Base-by-base conservation (phyloP, 352 stramenopile species). In the Globisporangium recalcitrans region DNA sequence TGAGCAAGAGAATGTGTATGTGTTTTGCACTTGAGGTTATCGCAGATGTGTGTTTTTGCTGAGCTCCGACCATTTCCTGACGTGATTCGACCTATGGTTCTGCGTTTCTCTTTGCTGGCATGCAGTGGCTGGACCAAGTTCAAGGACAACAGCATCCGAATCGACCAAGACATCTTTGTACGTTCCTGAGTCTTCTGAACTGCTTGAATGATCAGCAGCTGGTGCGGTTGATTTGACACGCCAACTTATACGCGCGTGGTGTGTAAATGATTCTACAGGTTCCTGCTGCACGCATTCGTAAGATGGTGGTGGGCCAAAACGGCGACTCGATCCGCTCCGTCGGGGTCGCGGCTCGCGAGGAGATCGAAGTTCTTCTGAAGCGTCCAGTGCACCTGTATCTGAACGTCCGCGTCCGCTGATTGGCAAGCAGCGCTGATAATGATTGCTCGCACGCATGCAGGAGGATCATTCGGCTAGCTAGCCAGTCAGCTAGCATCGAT, bases 131-230 rank as follows among this genome's bases (percentile, higher is more conserved):
- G 86, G 86, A 95, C 86, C 46, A 83, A 81, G 57, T 93, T 95
- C 63, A 89, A 76, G 59, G 86, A 95, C 69, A 88, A 87, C 26
- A 95, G 84, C 54, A 52, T 95, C 36, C 84, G 86, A 24, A 95
- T 95, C 56, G 86, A 95, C 68, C 86, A 95, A 58, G 86, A 95
- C 59, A 81, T 95, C 40, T 92, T 92, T 57, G 86, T 95, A 87
- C 69, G 80, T 83, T 44, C 7, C 14, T 24, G 19, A 24, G 16
- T 3, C 46, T 49, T 47, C 13, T 22, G 32, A 9, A n/a, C 3
- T n/a, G 4, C 13, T 38, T 38, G 36, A 7, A 42, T 5, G 6
- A 42, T 42, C 13, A 10, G 11, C 4, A 42, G 1, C 13, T 2
- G 36, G 36, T 42, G 36, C 36, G 19, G 3, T n/a, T 42, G 13